Conservation (phyloP, 2,329 filamentous ascomycete species). For the Claviceps capensis region DNA sequence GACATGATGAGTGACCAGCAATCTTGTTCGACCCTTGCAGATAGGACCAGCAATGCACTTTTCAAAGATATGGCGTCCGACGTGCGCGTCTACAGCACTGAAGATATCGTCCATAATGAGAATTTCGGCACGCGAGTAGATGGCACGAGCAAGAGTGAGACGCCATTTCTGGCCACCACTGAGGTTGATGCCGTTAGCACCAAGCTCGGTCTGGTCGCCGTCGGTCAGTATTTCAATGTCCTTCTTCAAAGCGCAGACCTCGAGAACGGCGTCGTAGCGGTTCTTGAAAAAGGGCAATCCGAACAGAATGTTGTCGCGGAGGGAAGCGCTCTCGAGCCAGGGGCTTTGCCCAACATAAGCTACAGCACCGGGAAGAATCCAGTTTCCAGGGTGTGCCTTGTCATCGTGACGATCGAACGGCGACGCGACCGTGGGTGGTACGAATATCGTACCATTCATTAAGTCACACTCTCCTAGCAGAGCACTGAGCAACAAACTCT, state of each 20-base stretch:
- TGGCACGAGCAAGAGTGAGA: constrained; percentile 62
- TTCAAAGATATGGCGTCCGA: constrained; percentile 67
- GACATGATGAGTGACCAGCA: constrained; percentile 71
- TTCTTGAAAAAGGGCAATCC: constrained; percentile 54
- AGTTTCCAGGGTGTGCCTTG: constrained; percentile 48
- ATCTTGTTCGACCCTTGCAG: constrained; percentile 54
- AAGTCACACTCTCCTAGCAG: constrained; percentile 66
- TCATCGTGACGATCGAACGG: constrained; percentile 43
- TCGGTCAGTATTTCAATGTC: constrained; percentile 65
- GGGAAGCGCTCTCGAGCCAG: constrained; percentile 73
- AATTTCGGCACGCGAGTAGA: constrained; percentile 67
- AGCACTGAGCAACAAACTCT: constrained; percentile 59
- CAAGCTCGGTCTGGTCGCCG: constrained; percentile 69
- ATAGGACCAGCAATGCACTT: constrained; percentile 60
- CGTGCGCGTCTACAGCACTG: constrained; percentile 68
- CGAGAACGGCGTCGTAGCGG: constrained; percentile 58
- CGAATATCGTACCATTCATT: constrained; percentile 45
- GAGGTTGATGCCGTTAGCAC: constrained; percentile 72
- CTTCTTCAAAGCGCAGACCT: constrained; percentile 60
- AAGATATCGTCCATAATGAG: constrained; percentile 76
- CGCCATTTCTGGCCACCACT: constrained; percentile 77
- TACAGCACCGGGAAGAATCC: constrained; percentile 55
- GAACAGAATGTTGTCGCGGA: constrained; percentile 68
- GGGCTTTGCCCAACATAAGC: constrained; percentile 70
- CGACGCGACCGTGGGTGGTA: constrained; percentile 32